Percentiles rank a stretch among this genome's conserved stretches.
Evolutionary conservation across 345 rosid species (phyloP).

Genomic region (Citrus trifoliata): DNA sequence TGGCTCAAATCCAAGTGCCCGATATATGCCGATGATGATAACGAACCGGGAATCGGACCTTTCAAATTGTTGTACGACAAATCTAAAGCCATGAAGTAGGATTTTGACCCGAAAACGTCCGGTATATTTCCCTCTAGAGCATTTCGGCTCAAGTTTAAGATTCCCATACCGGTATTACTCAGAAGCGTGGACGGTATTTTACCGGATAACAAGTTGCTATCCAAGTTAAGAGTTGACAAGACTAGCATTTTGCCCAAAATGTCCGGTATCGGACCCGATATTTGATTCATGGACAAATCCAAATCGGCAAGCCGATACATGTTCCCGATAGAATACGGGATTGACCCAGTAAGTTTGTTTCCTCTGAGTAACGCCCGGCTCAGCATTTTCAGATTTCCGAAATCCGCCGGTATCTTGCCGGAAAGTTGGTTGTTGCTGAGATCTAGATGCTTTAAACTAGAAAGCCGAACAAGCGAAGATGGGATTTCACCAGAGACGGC

Average conservation of each 20-base stretch:
- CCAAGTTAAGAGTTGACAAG: constrained; percentile 69
- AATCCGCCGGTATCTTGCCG: constrained; percentile 61
- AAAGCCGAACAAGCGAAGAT: constrained; percentile 51
- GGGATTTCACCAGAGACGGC: constrained; percentile 65
- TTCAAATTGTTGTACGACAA: constrained; percentile 60
- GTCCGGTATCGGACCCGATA: constrained; percentile 57
- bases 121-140: constrained; percentile 71
- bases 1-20: constrained; percentile 89
- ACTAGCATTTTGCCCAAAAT: constrained; percentile 78
- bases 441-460: constrained; percentile 68
- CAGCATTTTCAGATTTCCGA: constrained; percentile 72
- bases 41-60: constrained; percentile 66
- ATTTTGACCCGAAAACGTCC: constrained; percentile 61
- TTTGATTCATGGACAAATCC: constrained; percentile 66
- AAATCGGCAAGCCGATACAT: constrained; percentile 75
- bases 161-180: constrained; percentile 55
- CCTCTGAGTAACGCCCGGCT: constrained; percentile 69
- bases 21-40: constrained; percentile 54
- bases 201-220: constrained; percentile 60
- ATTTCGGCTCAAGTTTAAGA: constrained; percentile 77
- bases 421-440: constrained; percentile 58
- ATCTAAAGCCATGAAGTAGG: constrained; percentile 78
- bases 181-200: constrained; percentile 50
- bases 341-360: constrained; percentile 68
- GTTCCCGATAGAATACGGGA: constrained; percentile 60